A percentile compares a stretch with the other conserved stretches of the same genome.
Conservation (phyloP, 331 rosid genomes). For the Erythrophleum ivorense region DNA sequence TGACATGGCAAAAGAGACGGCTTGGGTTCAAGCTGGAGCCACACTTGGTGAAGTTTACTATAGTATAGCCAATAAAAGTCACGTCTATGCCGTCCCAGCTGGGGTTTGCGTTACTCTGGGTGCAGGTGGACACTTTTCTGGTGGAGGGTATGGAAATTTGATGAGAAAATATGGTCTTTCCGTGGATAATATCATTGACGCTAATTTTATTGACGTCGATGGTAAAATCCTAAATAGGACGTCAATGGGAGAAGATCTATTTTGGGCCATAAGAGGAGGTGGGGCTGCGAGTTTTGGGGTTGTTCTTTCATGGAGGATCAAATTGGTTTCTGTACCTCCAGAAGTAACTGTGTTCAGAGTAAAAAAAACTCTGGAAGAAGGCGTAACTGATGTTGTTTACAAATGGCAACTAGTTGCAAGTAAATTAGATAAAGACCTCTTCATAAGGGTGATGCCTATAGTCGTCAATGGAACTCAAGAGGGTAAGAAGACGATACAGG, state of each 20-base stretch:
- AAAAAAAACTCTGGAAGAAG: slow-evolving; percentile 36
- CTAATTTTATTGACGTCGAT: slow-evolving; percentile 56
- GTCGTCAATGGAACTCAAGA: slow-evolving; percentile 28
- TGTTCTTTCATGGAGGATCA: slow-evolving; percentile 59
- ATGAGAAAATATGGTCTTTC: slow-evolving; percentile 82
- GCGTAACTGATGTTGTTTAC: slow-evolving; percentile 44
- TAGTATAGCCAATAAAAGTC: slow-evolving; percentile 46
- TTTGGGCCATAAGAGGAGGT: slow-evolving; percentile 85
- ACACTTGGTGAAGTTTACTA: slow-evolving; percentile 66
- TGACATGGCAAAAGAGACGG: slow-evolving; percentile 38
- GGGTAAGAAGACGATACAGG: slow-evolving; percentile 37
- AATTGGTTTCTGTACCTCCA: slow-evolving; percentile 57
- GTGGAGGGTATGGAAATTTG: slow-evolving; percentile 81
- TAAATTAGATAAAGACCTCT: slow-evolving; percentile 52
- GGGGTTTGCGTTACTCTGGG: slow-evolving; percentile 64
- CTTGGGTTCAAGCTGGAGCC: slow-evolving; percentile 72
- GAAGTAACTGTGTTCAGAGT: slow-evolving; percentile 59
- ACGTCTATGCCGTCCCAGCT: slow-evolving; percentile 53
- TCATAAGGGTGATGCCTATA: slow-evolving; percentile 50
- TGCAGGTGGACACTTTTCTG: slow-evolving; percentile 68
- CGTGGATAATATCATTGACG: slow-evolving; percentile 65
- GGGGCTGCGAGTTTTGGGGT: slow-evolving; percentile 85
- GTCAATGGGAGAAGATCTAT: slow-evolving; percentile 79
- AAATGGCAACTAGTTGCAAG: slow-evolving; percentile 62
- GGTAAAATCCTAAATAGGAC: slow-evolving; percentile 58